phyloP scores from a whole-genome alignment of 371 early-diverging fungal genomes.

The Lichtheimia ornata region DNA sequence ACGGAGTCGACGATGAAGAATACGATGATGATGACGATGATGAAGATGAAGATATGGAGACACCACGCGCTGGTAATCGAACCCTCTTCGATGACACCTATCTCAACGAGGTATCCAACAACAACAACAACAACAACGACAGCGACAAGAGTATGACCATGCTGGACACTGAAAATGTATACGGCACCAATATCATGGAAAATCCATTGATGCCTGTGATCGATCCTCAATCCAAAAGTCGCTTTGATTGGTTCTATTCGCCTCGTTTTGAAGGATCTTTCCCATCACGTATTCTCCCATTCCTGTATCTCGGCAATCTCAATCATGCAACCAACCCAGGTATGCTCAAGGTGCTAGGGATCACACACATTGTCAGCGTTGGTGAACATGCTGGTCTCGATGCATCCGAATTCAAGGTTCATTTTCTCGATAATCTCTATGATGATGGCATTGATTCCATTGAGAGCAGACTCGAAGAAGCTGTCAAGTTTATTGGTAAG shows the following conservation, averaged over 20 bases:
- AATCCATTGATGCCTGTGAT: neutral
- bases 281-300: slow-evolving; percentile 62
- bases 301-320: slow-evolving; percentile 63
- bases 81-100: slow-evolving; percentile 21
- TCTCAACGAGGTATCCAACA: slow-evolving; percentile 27
- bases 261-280: slow-evolving; percentile 67
- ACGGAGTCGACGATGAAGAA: neutral
- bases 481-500: slow-evolving; percentile 63
- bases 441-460: slow-evolving; percentile 69
- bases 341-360: slow-evolving; percentile 54
- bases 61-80: slow-evolving; percentile 7
- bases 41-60: slow-evolving; percentile 6
- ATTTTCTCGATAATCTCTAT: slow-evolving; percentile 58
- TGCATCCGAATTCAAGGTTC: slow-evolving; percentile 25
- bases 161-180: slow-evolving; percentile 7
- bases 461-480: slow-evolving; percentile 44
- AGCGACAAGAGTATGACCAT: slow-evolving; percentile 16
- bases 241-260: slow-evolving; percentile 59
- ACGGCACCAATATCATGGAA: too few species aligned
- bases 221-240: slow-evolving; percentile 10
- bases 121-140: slow-evolving; percentile 14
- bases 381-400: slow-evolving; percentile 59
- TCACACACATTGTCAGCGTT: slow-evolving; percentile 63
- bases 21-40: slow-evolving; percentile 3
- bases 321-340: slow-evolving; percentile 67